phyloP scores from a whole-genome alignment of 2,329 filamentous ascomycete genomes.

The Biscogniauxia mediterranea region DNA sequence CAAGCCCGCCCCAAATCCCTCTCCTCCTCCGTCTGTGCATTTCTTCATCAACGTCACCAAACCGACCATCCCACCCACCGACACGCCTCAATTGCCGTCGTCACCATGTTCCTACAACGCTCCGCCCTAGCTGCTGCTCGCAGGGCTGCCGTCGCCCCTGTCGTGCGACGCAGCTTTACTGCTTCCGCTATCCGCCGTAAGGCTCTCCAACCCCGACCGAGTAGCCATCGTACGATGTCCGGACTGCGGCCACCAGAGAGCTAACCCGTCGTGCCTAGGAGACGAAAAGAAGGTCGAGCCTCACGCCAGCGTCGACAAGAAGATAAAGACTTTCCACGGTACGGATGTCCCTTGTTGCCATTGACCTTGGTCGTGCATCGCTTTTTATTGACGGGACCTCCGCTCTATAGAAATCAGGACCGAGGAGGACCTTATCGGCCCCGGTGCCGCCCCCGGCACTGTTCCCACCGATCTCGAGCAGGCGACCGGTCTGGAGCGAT shows the following conservation, averaged over 20 bases:
- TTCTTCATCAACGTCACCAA: constrained; percentile 15
- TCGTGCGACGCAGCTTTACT: constrained; percentile 57
- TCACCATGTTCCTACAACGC: constrained; percentile 63
- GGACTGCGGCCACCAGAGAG: constrained; percentile 30
- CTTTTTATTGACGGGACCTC: constrained; percentile 21
- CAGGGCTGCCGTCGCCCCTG: constrained; percentile 54
- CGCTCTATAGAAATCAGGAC: constrained; percentile 70
- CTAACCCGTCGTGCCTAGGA: constrained; percentile 35
- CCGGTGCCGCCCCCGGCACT: constrained; percentile 78
- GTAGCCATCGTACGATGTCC: constrained; percentile 32
- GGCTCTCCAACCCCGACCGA: constrained; percentile 23
- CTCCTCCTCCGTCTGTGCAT: constrained; percentile 30
- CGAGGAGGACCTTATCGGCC: constrained; percentile 78
- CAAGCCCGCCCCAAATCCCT: constrained; percentile 51
- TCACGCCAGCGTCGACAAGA: constrained; percentile 42
- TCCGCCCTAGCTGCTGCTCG: constrained; percentile 60
- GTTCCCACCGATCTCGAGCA: constrained; percentile 94
- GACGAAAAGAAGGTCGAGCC: constrained; percentile 46
- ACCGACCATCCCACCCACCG: constrained; percentile 8
- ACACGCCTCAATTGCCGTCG: constrained; percentile 27
- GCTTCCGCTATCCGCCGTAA: constrained; percentile 62
- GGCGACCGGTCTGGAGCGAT: constrained; percentile 93
- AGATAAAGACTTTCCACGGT: constrained; percentile 46
- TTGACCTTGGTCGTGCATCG: constrained; percentile 8
- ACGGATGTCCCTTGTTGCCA: constrained; percentile 29